Evolutionary conservation across 768 basidiomycete genomes (phyloP), one percentile per base, ranked within the genome.

Genomic region (Steccherinum ochraceum): DNA sequence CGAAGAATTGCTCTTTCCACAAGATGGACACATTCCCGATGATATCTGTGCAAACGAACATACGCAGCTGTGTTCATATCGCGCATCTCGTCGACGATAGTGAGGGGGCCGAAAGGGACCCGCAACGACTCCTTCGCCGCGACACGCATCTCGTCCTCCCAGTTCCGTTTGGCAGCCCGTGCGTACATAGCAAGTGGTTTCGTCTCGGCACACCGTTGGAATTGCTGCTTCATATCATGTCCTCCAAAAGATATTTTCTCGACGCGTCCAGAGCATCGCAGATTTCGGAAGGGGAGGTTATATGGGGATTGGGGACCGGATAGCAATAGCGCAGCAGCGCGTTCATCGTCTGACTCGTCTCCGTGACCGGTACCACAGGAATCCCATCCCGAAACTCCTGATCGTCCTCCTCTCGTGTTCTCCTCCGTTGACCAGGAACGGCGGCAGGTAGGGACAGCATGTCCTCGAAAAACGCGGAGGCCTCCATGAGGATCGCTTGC

Each of bases 381-480:
- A 42, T 4, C 21, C 21, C 48, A 18, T 26, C 48, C n/a, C n/a
- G n/a, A n/a, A n/a, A n/a, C n/a, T n/a, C n/a, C n/a, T n/a, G n/a
- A 41, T 41, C 40, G 48, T 5, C n/a, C 21, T 30, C 24, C 7
- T 35, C 7, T 16, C 30, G 30, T 35, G 7, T 7, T 7, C 16
- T 35, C 30, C 30, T 16, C 30, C 16, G 7, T 35, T 16, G 7
- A 7, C 30, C 30, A 35, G 30, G 58, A 2, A 56, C 50, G 3
- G 56, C 39, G 39, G 49, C 45, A 52, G 55, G 56, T 52, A 58
- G 49, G 48, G 52, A n/a, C n/a, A n/a, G n/a, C n/a, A n/a, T n/a
- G n/a, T n/a, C 50, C 12, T 23, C 21, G 27, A 54, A 57, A 18
- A 57, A 21, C 1, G 53, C 30, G 7, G 60, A 57, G 2, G 58